Evolutionary conservation across 1,139 yeast genomes (phyloP).

Genomic region (Entelexis paramagnoliae): DNA sequence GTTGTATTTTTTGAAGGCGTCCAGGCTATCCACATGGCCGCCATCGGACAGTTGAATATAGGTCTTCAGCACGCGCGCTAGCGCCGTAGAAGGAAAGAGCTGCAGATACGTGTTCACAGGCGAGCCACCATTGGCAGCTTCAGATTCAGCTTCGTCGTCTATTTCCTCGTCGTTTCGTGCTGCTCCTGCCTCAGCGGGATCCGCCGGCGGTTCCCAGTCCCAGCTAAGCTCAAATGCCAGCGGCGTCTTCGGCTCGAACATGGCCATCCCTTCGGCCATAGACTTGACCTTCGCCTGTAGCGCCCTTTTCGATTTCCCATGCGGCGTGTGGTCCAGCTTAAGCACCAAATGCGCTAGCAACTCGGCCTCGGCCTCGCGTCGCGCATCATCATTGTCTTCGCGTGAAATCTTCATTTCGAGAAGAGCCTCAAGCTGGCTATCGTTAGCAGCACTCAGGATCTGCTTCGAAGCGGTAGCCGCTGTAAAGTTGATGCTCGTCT

Average conservation of each 20-base stretch:
- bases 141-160: background rate
- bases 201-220: slow-evolving; percentile 44
- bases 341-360: slow-evolving; percentile 49
- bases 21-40: slow-evolving; percentile 38
- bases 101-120: slow-evolving; percentile 40
- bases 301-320: slow-evolving; percentile 29
- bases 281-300: slow-evolving; percentile 37
- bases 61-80: slow-evolving; percentile 42
- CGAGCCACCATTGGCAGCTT: background rate
- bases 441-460: slow-evolving; percentile 39
- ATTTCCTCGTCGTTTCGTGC: too few species aligned
- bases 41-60: background rate
- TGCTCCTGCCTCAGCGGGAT: slow-evolving; percentile 38
- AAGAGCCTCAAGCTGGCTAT: slow-evolving; percentile 44
- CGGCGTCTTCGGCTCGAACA: slow-evolving; percentile 49
- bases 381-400: slow-evolving; percentile 49
- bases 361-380: slow-evolving; percentile 52
- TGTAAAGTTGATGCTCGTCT: slow-evolving; percentile 24
- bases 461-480: slow-evolving; percentile 33
- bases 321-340: slow-evolving; percentile 42
- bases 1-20: slow-evolving; percentile 34
- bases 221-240: slow-evolving; percentile 67
- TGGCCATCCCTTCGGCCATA: slow-evolving; percentile 62
- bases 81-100: slow-evolving; percentile 50
- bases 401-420: slow-evolving; percentile 48